phyloP scores from a whole-genome alignment of 805 yeast genomes.

The Candida xiaguanensis region DNA sequence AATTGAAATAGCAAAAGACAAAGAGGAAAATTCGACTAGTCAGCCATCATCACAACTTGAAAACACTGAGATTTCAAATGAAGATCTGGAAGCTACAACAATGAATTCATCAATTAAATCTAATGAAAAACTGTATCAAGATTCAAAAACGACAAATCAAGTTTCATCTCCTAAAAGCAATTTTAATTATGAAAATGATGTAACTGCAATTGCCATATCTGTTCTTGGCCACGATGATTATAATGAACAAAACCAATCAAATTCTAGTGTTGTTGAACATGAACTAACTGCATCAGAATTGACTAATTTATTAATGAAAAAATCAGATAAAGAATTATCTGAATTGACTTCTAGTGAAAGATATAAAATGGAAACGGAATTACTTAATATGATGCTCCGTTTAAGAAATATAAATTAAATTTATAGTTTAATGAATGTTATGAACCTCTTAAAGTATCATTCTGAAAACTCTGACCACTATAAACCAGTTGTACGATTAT shows the following conservation, averaged over 20 bases:
- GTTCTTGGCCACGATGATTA: background rate
- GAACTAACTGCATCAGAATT: background rate
- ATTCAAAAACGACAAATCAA: too few relatives aligned
- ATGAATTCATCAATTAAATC: too few relatives aligned
- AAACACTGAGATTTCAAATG: too few relatives aligned
- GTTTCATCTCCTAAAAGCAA: too few relatives aligned
- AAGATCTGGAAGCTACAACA: too few relatives aligned
- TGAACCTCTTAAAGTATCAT: background rate
- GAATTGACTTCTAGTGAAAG: conserved; percentile 15
- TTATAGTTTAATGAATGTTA: conserved; percentile 3
- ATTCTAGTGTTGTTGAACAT: background rate
- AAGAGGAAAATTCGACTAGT: too few relatives aligned
- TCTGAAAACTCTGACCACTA: too few relatives aligned
- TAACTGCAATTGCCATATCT: background rate
- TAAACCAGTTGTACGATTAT: too few relatives aligned
- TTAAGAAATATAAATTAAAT: conserved; percentile 16
- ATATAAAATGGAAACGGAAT: conserved; percentile 27
- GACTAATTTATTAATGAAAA: background rate
- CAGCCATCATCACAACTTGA: too few relatives aligned
- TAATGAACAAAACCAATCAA: background rate
- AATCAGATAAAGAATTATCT: conserved; percentile 9
- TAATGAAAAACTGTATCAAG: too few relatives aligned
- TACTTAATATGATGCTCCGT: conserved; percentile 32
- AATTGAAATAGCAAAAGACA: background rate
- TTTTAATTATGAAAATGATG: too few relatives aligned